A percentile compares a stretch with the other conserved stretches of the same genome.
These are phyloP conservation scores for Nakataea oryzae DNA, from an alignment of 2,329 filamentous ascomycete species.

Conservation along the genomic window DNA sequence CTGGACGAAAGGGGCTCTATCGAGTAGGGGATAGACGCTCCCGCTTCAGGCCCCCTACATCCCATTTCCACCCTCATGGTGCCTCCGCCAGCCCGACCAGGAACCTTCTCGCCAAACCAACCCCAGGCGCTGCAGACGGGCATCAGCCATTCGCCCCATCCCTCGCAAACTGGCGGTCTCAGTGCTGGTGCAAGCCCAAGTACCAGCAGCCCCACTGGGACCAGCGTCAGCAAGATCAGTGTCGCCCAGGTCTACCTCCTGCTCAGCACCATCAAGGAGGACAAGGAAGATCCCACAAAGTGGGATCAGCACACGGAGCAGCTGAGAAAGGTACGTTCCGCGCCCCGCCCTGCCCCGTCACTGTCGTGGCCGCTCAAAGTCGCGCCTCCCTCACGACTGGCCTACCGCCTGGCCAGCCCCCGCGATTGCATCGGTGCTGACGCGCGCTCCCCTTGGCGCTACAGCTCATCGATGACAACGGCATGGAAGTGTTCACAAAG, in stretches of 20 bases:
- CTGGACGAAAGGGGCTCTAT: conserved; percentile 4
- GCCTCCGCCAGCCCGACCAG: conserved; percentile 49
- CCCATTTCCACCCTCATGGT: conserved; percentile 31
- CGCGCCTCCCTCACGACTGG: background rate
- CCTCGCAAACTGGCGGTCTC: conserved; percentile 43
- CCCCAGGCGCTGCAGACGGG: conserved; percentile 47
- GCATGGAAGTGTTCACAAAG: conserved; percentile 97
- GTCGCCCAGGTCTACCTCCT: conserved; percentile 92
- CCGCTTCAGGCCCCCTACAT: conserved; percentile 3
- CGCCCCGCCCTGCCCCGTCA: background rate
- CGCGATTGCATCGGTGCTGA: conserved; percentile 4
- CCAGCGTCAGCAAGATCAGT: conserved; percentile 76
- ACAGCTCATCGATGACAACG: conserved; percentile 91
- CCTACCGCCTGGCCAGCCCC: background rate
- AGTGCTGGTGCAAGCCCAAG: conserved; percentile 52
- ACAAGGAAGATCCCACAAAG: conserved; percentile 76
- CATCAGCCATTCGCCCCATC: conserved; percentile 43
- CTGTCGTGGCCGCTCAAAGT: conserved; percentile 2
- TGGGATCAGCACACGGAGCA: conserved; percentile 88
- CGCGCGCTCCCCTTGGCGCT: background rate
- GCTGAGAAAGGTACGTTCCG: conserved; percentile 66
- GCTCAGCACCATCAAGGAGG: conserved; percentile 88
- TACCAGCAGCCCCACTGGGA: conserved; percentile 52
- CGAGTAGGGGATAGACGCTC: conserved; percentile 6
- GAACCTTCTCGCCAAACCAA: conserved; percentile 55